phyloP scores from a whole-genome alignment of 1,284 basidiomycete genomes.

The Marasmius tenuissimus region DNA sequence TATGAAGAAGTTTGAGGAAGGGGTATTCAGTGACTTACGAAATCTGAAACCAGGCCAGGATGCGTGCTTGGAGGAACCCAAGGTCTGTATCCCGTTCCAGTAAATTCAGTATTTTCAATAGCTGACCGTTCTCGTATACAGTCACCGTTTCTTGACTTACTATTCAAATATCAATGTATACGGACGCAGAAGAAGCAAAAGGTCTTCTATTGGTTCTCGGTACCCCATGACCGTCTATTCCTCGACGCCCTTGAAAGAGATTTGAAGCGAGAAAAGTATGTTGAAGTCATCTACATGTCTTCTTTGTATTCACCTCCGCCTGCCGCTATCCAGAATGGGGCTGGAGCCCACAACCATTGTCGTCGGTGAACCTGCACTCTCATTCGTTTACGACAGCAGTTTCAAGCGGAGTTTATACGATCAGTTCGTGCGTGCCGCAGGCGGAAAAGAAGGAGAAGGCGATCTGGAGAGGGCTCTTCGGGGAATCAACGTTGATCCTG shows the following conservation, averaged over 20 bases:
- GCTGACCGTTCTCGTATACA: conserved; percentile 27
- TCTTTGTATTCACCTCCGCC: background rate
- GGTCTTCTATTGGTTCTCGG: conserved; percentile 85
- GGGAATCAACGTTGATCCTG: conserved; percentile 13
- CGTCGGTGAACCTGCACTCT: conserved; percentile 72
- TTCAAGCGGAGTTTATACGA: conserved; percentile 83
- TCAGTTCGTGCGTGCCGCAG: conserved; percentile 70
- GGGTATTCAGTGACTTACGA: conserved; percentile 86
- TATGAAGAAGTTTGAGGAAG: conserved; percentile 93
- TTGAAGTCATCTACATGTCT: background rate
- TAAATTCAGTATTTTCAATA: conserved; percentile 11
- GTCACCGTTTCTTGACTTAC: conserved; percentile 89
- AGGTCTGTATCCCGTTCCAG: conserved; percentile 50
- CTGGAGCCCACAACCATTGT: conserved; percentile 77
- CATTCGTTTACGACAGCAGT: conserved; percentile 72
- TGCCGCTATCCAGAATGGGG: conserved; percentile 47
- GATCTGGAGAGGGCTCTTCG: conserved; percentile 53
- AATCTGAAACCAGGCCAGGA: conserved; percentile 91
- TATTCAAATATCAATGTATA: conserved; percentile 95
- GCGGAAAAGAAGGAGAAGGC: conserved; percentile 53
- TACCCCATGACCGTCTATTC: conserved; percentile 94
- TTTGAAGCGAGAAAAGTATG: conserved; percentile 81
- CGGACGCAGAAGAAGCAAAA: conserved; percentile 96
- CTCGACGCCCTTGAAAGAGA: conserved; percentile 92
- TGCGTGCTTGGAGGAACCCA: conserved; percentile 89